Evolutionary conservation across 805 yeast species (phyloP).

Genomic region (Kuraishia cidri): DNA sequence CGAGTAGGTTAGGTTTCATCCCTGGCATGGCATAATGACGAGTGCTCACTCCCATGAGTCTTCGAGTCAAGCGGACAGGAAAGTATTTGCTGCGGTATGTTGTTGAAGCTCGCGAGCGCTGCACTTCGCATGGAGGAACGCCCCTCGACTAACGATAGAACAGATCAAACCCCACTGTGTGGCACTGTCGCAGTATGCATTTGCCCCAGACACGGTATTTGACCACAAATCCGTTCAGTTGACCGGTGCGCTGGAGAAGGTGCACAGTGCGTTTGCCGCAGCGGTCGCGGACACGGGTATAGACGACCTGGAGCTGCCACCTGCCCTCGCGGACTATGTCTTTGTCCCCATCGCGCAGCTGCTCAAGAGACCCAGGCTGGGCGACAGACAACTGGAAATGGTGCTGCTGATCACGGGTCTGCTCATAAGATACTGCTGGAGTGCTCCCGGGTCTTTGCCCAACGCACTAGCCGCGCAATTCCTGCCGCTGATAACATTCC

Average conservation of each 20-base stretch:
- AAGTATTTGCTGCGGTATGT: no score
- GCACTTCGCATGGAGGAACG: no score
- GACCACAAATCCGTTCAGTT: slow-evolving; percentile 21
- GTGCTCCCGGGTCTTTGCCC: slow-evolving; percentile 22
- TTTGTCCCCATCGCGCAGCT: slow-evolving; percentile 52
- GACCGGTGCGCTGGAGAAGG: slow-evolving; percentile 15
- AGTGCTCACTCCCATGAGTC: no score
- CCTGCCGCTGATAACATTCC: slow-evolving; percentile 32
- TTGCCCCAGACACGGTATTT: slow-evolving; percentile 25
- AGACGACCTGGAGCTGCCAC: slow-evolving; percentile 13
- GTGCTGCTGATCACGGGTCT: slow-evolving; percentile 32
- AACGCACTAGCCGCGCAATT: slow-evolving; percentile 31
- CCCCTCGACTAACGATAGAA: no score
- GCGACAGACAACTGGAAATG: slow-evolving; percentile 35
- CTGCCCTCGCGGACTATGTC: slow-evolving; percentile 48
- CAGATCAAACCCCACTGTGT: slow-evolving; percentile 32
- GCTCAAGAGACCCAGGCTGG: slow-evolving; percentile 34
- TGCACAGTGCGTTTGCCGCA: background rate
- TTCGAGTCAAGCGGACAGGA: no score
- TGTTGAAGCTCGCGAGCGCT: no score
- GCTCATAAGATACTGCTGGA: slow-evolving; percentile 42
- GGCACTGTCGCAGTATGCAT: slow-evolving; percentile 29
- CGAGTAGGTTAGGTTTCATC: no score
- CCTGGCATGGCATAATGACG: no score
- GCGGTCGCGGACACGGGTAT: background rate